Evolutionary conservation across 2,329 filamentous ascomycete genomes (phyloP).

Genomic region (Hyphodiscus sp.): DNA sequence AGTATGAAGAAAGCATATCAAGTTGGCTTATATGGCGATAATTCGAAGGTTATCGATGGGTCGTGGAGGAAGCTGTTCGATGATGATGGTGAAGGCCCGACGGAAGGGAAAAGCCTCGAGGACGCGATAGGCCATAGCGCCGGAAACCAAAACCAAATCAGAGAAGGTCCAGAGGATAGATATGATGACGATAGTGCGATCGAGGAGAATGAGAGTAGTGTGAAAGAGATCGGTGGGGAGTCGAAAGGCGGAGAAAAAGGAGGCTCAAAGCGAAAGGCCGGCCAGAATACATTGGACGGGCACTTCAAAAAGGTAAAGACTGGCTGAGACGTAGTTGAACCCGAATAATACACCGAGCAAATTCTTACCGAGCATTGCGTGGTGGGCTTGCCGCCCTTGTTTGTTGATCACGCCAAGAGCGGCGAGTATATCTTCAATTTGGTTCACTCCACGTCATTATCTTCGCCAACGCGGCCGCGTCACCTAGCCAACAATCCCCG

Average conservation of each 20-base stretch:
- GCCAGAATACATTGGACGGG: conserved; percentile 20
- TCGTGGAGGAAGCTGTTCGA: conserved; percentile 45
- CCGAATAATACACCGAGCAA: background rate
- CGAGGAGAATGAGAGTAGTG: conserved; percentile 12
- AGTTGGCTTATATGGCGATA: conserved; percentile 57
- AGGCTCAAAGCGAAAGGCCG: background rate
- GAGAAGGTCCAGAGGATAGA: conserved; percentile 3
- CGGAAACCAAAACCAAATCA: conserved; percentile 3
- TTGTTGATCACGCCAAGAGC: background rate
- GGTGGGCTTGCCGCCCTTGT: background rate
- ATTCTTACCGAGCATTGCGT: too few relatives aligned
- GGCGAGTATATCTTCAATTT: background rate
- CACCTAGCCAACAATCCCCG: background rate
- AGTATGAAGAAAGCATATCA: conserved; percentile 66
- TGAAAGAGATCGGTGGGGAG: conserved; percentile 12
- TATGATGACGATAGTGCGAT: conserved; percentile 10
- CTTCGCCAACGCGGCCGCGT: too few relatives aligned
- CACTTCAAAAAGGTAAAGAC: conserved; percentile 19
- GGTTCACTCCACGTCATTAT: too few relatives aligned
- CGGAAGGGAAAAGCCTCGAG: conserved; percentile 12
- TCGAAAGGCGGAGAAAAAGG: conserved; percentile 12
- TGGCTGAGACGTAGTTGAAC: background rate
- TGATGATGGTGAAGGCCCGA: conserved; percentile 28
- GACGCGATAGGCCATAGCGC: conserved; percentile 8
- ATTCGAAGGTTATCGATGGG: conserved; percentile 55